Base-by-base conservation (phyloP, 2,329 filamentous ascomycete species). In the Talaromyces sp. region DNA sequence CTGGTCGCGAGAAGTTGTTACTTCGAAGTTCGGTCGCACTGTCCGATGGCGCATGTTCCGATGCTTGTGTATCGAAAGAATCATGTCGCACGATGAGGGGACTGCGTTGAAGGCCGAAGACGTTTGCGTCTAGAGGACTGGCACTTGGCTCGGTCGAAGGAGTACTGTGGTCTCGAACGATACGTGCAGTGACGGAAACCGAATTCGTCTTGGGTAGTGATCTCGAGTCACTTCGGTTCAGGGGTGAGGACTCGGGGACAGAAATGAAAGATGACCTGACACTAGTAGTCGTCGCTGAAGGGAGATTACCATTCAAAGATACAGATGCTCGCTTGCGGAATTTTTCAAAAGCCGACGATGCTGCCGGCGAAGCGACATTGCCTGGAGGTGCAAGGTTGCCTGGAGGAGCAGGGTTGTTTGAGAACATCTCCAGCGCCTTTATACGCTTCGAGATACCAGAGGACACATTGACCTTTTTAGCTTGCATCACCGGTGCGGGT, bases 371-470 rank as follows among this genome's bases (percentile, higher is more conserved):
- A 3, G 84, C 81, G 69, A 72, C 66, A 67, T 56, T 56, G 47
- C 72, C 60, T 57, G 54, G 47, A 62, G 43, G 17, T 11, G 37
- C 31, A 43, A n/a, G n/a, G 3, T 33, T 62, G 22, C 43, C 67
- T 69, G 63, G 62, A 35, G 72, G 63, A 72, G 62, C 73, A 68
- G 68, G 68, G 78, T 66, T 89, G 84, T 69, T 82, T 3, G 83
- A 83, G 63, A 95, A 84, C 76, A 92, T 93, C 74, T 97, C 91
- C 62, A 99, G 82, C 7, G 93, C 93, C 77, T 97, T 96, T 76
- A 98, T 98, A 49, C 95, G 89, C 75, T 94, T 92, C 3, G 94
- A 96, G 67, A 99, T 97, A 70, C 92, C 93, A 9, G 91, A 93
- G 8, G 92, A 93, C 27, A 98, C 86, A 72, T 91, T 95, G 69